Percentiles rank a stretch among this genome's conserved stretches.
Evolutionary conservation across 371 early-diverging fungal species (phyloP).

Genomic region (Amoeboradix gromovi): DNA sequence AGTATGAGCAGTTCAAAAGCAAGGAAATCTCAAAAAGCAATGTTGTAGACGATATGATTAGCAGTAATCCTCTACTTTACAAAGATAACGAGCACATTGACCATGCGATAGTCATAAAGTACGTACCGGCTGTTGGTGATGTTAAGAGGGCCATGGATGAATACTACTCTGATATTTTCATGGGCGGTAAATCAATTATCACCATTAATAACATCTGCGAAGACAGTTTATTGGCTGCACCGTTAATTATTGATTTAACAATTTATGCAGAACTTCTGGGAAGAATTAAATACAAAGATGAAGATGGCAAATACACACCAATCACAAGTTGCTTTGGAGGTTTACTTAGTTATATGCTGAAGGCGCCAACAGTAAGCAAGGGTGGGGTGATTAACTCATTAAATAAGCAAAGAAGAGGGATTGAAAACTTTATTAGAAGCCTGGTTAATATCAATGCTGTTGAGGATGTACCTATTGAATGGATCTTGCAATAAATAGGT

Average conservation of each 20-base stretch:
- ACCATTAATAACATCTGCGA: slow-evolving; percentile 89
- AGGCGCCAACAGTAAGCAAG: slow-evolving; percentile 7
- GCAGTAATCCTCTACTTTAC: slow-evolving; percentile 63
- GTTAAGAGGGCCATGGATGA: slow-evolving; percentile 89
- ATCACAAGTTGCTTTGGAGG: slow-evolving; percentile 5
- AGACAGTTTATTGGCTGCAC: slow-evolving; percentile 81
- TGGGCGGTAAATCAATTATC: slow-evolving; percentile 81
- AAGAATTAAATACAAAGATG: slow-evolving; percentile 51
- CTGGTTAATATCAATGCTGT: background rate
- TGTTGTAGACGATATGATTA: slow-evolving; percentile 93
- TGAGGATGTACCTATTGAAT: background rate
- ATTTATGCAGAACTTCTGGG: slow-evolving; percentile 80
- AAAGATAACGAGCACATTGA: slow-evolving; percentile 59
- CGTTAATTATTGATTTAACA: slow-evolving; percentile 73
- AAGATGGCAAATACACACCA: slow-evolving; percentile 9
- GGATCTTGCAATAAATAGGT: background rate
- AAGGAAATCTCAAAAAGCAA: slow-evolving; percentile 91
- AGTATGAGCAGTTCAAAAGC: slow-evolving; percentile 79
- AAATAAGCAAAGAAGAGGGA: background rate
- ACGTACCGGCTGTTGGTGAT: slow-evolving; percentile 81
- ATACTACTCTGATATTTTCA: slow-evolving; percentile 84
- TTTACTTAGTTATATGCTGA: slow-evolving; percentile 18
- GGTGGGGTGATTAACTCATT: background rate
- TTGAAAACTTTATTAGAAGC: background rate
- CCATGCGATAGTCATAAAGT: slow-evolving; percentile 83